Base-by-base conservation (phyloP, 2,329 filamentous ascomycete genomes). In the Diaporthe humulicola region DNA sequence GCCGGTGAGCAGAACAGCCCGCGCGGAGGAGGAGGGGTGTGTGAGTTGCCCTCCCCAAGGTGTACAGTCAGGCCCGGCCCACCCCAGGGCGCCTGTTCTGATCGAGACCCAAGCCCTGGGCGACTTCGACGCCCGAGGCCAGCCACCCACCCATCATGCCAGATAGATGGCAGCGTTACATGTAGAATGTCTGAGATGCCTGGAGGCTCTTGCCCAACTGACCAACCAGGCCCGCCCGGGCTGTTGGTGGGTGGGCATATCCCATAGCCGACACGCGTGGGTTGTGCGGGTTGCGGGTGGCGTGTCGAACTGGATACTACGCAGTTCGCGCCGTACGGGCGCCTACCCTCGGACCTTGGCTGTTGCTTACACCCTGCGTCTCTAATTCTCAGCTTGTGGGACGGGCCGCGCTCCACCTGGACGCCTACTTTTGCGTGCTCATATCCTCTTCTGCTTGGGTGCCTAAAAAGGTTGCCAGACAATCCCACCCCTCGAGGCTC, bases 181-280 rank as follows among this genome's bases (percentile, higher is more conserved):
- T 54, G 33, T 64, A 22, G 60, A 38, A 69, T 69, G 64, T 69
- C 64, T 69, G 64, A 69, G 64, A 69, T 69, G 64, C 64, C 64
- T 69, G 64, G 64, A 15, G 22, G 64, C 33, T 40, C 22, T 19
- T 19, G 48, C 2, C 19, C 3, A 33, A 25, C 33, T 22, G 64
- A 30, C 64, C 64, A 69, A 69, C 48, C 64, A 69, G 22, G 64
- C 15, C n/a, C 9, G 48, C 22, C 25, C 12, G 33, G 19, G 40
- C 25, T 40, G 22, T 52, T 4, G 25, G 25, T 30, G 57, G 58
- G 48, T 54, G 48, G 45, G 45, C 28, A n/a, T 50, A 3, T 52
- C 14, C 50, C 30, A 14, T 17, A 17, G 45, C 25, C 61, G 42
- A 52, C 14, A 33, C 36, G 45, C 22, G 30, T n/a, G 45, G 30